Percentiles rank a stretch among this genome's conserved stretches.
Conservation (phyloP, 257 asterid species). For the Solanum gandarillasii region DNA sequence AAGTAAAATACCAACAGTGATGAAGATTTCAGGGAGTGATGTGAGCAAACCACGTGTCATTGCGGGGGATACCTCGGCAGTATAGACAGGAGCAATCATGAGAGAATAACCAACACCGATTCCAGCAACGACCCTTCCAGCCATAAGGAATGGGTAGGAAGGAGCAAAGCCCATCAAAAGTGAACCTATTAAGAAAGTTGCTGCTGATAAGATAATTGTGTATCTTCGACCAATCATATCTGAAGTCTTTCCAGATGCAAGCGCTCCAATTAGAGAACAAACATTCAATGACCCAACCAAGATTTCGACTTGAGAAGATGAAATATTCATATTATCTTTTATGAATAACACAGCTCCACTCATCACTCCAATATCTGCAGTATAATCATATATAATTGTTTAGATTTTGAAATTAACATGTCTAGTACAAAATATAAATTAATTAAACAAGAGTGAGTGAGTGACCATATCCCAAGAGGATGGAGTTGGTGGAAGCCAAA, state of each 20-base stretch:
- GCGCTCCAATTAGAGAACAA: slow-evolving; percentile 55
- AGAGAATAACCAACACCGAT: slow-evolving; percentile 73
- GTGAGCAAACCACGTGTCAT: slow-evolving; percentile 70
- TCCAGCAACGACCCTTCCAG: slow-evolving; percentile 65
- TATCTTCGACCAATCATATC: slow-evolving; percentile 73
- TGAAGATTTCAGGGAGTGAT: slow-evolving; percentile 76
- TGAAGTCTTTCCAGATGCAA: slow-evolving; percentile 79
- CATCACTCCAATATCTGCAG: slow-evolving; percentile 77
- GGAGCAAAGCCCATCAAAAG: slow-evolving; percentile 73
- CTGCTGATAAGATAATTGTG: slow-evolving; percentile 68
- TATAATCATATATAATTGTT: neutral
- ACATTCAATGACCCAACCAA: slow-evolving; percentile 61
- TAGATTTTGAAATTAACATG: neutral
- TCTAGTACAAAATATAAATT: neutral
- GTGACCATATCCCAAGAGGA: slow-evolving; percentile 75
- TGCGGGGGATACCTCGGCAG: slow-evolving; percentile 69
- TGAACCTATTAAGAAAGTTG: slow-evolving; percentile 57
- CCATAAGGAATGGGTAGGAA: slow-evolving; percentile 46
- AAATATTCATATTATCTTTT: slow-evolving; percentile 44
- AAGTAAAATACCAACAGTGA: slow-evolving; percentile 57
- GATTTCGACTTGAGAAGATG: slow-evolving; percentile 45
- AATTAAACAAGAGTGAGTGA: neutral
- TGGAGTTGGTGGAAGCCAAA: slow-evolving; percentile 76
- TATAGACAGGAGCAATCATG: slow-evolving; percentile 83
- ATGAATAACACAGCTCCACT: slow-evolving; percentile 70